Percentiles rank a stretch among this genome's conserved stretches.
phyloP scores from a whole-genome alignment of 2,329 filamentous ascomycete species.

The Acephala macrosclerotiorum region DNA sequence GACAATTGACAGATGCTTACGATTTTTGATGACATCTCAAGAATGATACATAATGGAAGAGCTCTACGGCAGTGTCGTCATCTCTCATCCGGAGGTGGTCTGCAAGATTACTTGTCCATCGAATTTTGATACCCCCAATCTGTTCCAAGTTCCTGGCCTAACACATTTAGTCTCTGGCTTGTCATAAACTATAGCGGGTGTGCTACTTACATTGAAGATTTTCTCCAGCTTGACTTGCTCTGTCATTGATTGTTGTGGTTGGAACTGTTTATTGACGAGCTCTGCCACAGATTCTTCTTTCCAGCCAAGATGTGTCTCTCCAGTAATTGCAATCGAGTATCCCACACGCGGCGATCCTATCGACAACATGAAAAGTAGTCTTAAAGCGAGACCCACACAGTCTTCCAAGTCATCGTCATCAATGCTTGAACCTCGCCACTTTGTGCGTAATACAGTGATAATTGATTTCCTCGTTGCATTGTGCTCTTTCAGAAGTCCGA shows the following conservation, averaged over 20 bases:
- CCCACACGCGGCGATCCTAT: neutral
- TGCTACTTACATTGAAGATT: conserved; percentile 5
- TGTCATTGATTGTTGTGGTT: neutral
- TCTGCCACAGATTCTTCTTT: neutral
- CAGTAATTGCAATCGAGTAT: neutral
- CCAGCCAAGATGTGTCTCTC: neutral
- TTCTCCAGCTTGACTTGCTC: conserved; percentile 1
- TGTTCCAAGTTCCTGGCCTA: conserved; percentile 39
- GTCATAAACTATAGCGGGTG: no score
- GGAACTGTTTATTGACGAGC: neutral
- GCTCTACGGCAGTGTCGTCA: conserved; percentile 47
- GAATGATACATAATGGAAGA: conserved; percentile 53
- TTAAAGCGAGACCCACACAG: neutral
- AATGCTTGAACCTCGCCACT: neutral
- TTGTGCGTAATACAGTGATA: neutral
- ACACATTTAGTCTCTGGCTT: no score
- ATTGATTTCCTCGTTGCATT: neutral
- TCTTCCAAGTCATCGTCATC: neutral
- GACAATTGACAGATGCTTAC: no score
- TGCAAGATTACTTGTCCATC: conserved; percentile 49
- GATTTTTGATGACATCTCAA: conserved; percentile 40
- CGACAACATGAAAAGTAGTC: conserved; percentile 10
- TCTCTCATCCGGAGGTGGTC: conserved; percentile 51
- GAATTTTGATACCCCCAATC: conserved; percentile 48
- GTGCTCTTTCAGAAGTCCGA: neutral